Conservation (phyloP, 768 basidiomycete genomes). For the Pleurotus tuoliensis region DNA sequence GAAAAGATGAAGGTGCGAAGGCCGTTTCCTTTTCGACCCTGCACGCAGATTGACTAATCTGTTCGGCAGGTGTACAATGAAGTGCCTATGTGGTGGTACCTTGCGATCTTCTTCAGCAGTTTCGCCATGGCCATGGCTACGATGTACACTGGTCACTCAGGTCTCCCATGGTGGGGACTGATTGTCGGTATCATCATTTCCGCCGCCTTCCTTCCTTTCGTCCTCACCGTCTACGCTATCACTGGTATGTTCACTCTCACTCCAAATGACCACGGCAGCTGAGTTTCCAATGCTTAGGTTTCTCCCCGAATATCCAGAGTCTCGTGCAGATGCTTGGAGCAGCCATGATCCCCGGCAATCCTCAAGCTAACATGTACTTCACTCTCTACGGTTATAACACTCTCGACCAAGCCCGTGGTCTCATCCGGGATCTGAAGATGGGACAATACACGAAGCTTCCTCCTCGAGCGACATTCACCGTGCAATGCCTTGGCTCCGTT, state of each 20-base stretch:
- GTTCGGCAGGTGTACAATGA: slow-evolving; percentile 25
- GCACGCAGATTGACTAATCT: not conserved
- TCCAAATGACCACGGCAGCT: not conserved
- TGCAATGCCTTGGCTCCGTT: slow-evolving; percentile 53
- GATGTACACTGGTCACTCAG: slow-evolving; percentile 49
- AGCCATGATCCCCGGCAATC: slow-evolving; percentile 42
- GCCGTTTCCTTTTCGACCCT: slow-evolving; percentile 8
- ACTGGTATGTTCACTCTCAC: slow-evolving; percentile 28
- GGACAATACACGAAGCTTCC: slow-evolving; percentile 55
- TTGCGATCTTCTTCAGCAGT: slow-evolving; percentile 35
- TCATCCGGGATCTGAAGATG: slow-evolving; percentile 61
- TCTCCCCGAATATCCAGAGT: slow-evolving; percentile 26
- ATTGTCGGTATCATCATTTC: slow-evolving; percentile 52
- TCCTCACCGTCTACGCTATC: slow-evolving; percentile 51
- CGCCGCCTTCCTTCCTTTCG: slow-evolving; percentile 44
- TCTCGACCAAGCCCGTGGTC: slow-evolving; percentile 41
- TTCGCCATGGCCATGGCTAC: slow-evolving; percentile 52
- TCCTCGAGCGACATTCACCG: slow-evolving; percentile 59
- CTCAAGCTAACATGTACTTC: slow-evolving; percentile 48
- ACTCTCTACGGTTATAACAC: slow-evolving; percentile 43
- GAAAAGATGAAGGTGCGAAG: slow-evolving; percentile 44
- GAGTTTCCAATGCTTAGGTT: slow-evolving; percentile 17
- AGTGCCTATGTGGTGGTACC: slow-evolving; percentile 52
- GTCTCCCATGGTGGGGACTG: slow-evolving; percentile 58
- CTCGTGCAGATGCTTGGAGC: slow-evolving; percentile 44